A percentile compares a stretch with the other conserved stretches of the same genome.
Evolutionary conservation across 2,329 filamentous ascomycete species (phyloP).

Genomic region (Colletotrichum plurivorum): DNA sequence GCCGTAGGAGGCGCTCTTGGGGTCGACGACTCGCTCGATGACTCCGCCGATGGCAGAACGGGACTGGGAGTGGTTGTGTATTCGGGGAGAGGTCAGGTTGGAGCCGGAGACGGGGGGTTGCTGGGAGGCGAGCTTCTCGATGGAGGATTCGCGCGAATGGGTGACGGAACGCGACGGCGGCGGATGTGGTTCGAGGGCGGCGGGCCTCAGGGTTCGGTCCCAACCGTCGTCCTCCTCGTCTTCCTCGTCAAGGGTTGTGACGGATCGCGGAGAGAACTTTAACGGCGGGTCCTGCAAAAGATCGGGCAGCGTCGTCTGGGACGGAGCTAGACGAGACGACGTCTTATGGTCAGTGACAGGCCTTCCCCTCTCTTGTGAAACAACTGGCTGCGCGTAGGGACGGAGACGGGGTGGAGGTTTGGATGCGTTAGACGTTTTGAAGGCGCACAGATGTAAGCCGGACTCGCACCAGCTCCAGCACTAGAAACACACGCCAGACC

Average conservation of each 20-base stretch:
- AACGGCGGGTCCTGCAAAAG: slow-evolving; percentile 64
- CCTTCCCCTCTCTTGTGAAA: slow-evolving; percentile 50
- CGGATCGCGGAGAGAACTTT: slow-evolving; percentile 66
- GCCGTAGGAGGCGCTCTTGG: slow-evolving; percentile 74
- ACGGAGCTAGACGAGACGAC: slow-evolving; percentile 62
- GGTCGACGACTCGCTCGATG: slow-evolving; percentile 68
- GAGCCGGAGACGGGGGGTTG: slow-evolving; percentile 40
- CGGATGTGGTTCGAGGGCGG: slow-evolving; percentile 54
- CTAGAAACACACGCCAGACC: slow-evolving; percentile 12
- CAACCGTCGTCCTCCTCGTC: slow-evolving; percentile 63
- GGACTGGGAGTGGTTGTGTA: slow-evolving; percentile 56
- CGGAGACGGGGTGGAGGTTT: slow-evolving; percentile 40
- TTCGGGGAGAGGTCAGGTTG: slow-evolving; percentile 53
- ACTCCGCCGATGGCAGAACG: slow-evolving; percentile 58
- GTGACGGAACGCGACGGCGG: slow-evolving; percentile 56
- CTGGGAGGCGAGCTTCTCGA: slow-evolving; percentile 64
- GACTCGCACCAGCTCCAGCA: slow-evolving; percentile 26
- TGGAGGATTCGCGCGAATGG: slow-evolving; percentile 72
- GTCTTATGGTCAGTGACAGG: slow-evolving; percentile 41
- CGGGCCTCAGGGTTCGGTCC: slow-evolving; percentile 66
- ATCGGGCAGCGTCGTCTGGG: slow-evolving; percentile 72
- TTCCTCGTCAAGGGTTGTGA: slow-evolving; percentile 67
- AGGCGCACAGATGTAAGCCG: slow-evolving; percentile 41
- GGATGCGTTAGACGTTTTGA: slow-evolving; percentile 41
- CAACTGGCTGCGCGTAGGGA: slow-evolving; percentile 44